A percentile compares a stretch with the other conserved stretches of the same genome.
Evolutionary conservation across 1,284 basidiomycete species (phyloP).

Genomic region (Sparassis latifolia): DNA sequence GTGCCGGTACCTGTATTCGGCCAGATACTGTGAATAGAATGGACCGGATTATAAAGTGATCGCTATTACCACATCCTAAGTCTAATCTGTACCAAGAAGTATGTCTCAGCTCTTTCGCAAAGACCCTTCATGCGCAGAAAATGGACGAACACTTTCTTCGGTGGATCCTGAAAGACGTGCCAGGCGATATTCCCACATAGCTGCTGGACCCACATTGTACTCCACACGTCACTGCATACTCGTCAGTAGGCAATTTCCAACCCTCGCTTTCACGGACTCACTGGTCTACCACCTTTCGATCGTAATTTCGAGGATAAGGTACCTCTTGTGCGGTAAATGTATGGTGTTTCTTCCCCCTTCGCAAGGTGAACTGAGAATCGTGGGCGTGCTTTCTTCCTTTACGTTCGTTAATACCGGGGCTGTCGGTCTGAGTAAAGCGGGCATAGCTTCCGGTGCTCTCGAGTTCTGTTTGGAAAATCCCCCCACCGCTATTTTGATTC

Average conservation of each 20-base stretch:
- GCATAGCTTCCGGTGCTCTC: conserved; percentile 12
- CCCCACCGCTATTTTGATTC: conserved; percentile 13
- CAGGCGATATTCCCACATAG: conserved; percentile 51
- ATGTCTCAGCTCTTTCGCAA: conserved; percentile 3
- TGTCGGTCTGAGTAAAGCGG: conserved; percentile 50
- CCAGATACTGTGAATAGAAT: too few relatives aligned
- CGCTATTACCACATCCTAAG: conserved; percentile 51
- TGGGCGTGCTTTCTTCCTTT: conserved; percentile 42
- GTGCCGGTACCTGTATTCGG: conserved; percentile 46
- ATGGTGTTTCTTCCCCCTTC: conserved; percentile 51
- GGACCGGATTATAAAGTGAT: not conserved
- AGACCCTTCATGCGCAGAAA: conserved; percentile 2
- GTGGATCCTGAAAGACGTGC: conserved; percentile 53
- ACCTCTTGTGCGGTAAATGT: conserved; percentile 40
- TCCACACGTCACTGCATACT: conserved; percentile 58
- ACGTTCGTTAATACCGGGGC: conserved; percentile 50
- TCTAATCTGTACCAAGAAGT: conserved; percentile 40
- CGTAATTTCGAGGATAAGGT: conserved; percentile 63
- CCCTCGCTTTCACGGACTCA: conserved; percentile 31
- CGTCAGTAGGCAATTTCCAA: not conserved
- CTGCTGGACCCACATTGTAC: conserved; percentile 46
- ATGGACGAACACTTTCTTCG: conserved; percentile 49
- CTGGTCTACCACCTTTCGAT: conserved; percentile 54
- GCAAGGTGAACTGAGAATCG: conserved; percentile 47
- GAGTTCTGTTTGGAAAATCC: conserved; percentile 8